Base-by-base conservation (phyloP, 805 yeast genomes). In the Pichia eremophila region DNA sequence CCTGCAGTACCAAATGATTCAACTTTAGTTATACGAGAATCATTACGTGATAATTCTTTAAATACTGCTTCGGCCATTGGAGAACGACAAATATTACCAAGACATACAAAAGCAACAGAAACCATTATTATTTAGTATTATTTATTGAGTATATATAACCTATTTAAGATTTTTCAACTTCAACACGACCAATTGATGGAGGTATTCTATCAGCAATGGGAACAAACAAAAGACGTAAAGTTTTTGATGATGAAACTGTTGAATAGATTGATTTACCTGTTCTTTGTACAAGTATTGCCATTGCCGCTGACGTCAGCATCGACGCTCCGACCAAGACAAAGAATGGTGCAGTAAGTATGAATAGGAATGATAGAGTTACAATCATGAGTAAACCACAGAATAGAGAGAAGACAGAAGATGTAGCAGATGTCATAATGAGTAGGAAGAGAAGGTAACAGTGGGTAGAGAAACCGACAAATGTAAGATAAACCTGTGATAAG, bases 11-110 rank as follows among this genome's bases (percentile, higher is more conserved):
- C 98, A 64, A 81, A 90, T 0, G 96, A 88, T 59, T 90, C 96
- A 32, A 88, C 81, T 17, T 60, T 60, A 0, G 67, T 60, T 51
- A 89, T 77, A n/a, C 60, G 60, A 0, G 82, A 81, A 19, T 66
- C 63, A 40, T 76, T 61, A 40, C 77, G 63, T 10, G 86, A 95
- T 15, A 70, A 68, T 49, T 85, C 79, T 43, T 70, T 72, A 66
- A 90, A 88, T 1, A 89, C 86, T 0, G 96, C 96, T 61, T 91
- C 97, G 0, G 98, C 97, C 98, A 90, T 91, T 14, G 98, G 98
- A 2, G 96, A 88, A 43, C 97, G 90, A 60, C 97, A 89, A 22
- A 86, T 86, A 64, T 90, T 90, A 4, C 97, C 97, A 27, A 88
- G 70, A 59, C 97, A 90, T 1, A 89, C 91, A 62, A 90, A 89